Base-by-base conservation (phyloP, 768 basidiomycete species). In the Mrakia frigida region DNA sequence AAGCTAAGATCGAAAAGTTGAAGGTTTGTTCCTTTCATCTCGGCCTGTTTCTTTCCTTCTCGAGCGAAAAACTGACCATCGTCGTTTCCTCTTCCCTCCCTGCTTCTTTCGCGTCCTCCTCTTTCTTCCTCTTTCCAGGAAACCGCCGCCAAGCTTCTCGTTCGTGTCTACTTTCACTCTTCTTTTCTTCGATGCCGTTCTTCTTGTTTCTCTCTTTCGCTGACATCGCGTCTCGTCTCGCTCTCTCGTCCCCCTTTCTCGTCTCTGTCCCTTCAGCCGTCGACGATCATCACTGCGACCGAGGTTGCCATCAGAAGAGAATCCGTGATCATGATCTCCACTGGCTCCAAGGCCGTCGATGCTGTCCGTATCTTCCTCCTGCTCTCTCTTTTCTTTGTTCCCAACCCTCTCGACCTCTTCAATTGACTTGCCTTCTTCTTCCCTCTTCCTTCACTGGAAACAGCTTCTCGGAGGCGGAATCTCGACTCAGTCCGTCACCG, bases 1-100 rank as follows among this genome's bases (percentile, higher is more conserved):
- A 78, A n/a, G 77, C 77, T 16, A 78, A 78, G 52, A 73, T 78
- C 37, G 77, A 78, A 56, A 78, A 78, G 63, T 60, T 78, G 53
- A 78, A 78, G 65, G 76, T 73, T 3, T 9, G 56, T n/a, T 9
- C 56, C 7, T 2, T 56, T 25, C 25, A 56, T 56, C 56, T 28
- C 10, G 18, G 43, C 25, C 3, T 56, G 25, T 56, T 6, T 53
- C 3, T n/a, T 3, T 25, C n/a, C 56, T 5, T 56, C 25, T 56
- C n/a, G 25, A 28, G 10, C 28, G 56, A 10, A n/a, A n/a, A n/a
- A 25, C 56, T 56, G 56, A 56, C 52, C 52, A 53, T 53, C 21
- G 16, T 21, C 21, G 2, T 50, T 50, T 0, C 56, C 56, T n/a
- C 9, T 50, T 14, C 2, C 9, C 46, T 50, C 18, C 21, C 14